phyloP scores from a whole-genome alignment of 345 rosid species.

The Schrenkiella parvula region DNA sequence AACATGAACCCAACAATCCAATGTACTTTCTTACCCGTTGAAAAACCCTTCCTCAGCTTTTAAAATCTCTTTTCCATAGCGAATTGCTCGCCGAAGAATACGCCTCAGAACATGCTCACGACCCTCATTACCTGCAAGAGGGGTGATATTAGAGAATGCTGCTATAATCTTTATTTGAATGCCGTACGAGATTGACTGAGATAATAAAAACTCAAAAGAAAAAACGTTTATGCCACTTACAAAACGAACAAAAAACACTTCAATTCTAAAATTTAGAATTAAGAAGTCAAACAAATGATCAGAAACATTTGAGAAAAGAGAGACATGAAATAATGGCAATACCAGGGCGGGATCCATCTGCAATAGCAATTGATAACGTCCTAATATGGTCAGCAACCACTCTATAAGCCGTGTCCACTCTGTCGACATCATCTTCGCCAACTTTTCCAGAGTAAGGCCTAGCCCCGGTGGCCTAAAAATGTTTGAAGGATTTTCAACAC shows the following conservation, averaged over 20 bases:
- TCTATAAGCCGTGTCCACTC: slow-evolving; percentile 82
- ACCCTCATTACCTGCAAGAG: slow-evolving; percentile 67
- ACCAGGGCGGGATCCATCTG: slow-evolving; percentile 95
- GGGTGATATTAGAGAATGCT: too few species aligned
- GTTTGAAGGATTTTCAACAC: neutral
- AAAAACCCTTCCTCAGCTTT: slow-evolving; percentile 89
- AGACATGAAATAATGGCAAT: neutral
- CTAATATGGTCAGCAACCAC: slow-evolving; percentile 92
- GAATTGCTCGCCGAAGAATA: slow-evolving; percentile 88
- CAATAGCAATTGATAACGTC: slow-evolving; percentile 81
- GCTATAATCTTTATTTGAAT: too few species aligned
- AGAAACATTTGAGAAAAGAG: too few species aligned
- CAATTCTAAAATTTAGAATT: neutral
- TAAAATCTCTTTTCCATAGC: slow-evolving; percentile 81
- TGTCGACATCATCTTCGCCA: slow-evolving; percentile 65
- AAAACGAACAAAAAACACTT: too few species aligned
- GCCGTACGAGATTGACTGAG: neutral
- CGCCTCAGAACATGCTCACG: slow-evolving; percentile 81
- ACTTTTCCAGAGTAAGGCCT: slow-evolving; percentile 74
- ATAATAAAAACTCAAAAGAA: too few species aligned
- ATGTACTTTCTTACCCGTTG: slow-evolving; percentile 49
- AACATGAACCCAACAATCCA: neutral
- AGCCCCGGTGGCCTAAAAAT: slow-evolving; percentile 61
- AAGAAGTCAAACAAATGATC: neutral
- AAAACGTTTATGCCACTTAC: too few species aligned